Percentiles rank a stretch among this genome's conserved stretches.
Evolutionary conservation across 2,329 filamentous ascomycete genomes (phyloP).

Genomic region (Xylariaceae sp.): DNA sequence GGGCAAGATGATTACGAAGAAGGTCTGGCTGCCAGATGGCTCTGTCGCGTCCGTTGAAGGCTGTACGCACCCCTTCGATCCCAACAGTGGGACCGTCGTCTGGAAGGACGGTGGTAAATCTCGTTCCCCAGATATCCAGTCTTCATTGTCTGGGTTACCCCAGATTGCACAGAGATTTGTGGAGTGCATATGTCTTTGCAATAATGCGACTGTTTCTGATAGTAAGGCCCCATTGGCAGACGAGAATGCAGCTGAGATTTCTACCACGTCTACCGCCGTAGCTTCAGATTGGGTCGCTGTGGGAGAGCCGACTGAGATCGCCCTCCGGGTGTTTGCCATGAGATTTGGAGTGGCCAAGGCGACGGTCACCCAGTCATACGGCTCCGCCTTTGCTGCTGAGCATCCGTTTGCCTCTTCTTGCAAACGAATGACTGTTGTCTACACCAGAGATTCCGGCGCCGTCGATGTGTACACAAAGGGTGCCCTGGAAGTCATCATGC

Average conservation of each 20-base stretch:
- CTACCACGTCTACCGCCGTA: constrained; percentile 42
- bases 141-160: constrained; percentile 21
- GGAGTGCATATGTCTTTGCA: constrained; percentile 55
- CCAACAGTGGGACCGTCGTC: constrained; percentile 48
- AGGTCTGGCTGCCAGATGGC: constrained; percentile 54
- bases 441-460: constrained; percentile 35
- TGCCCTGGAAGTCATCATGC: constrained; percentile 52
- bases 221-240: constrained; percentile 33
- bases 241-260: constrained; percentile 42
- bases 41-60: constrained; percentile 48
- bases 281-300: constrained; percentile 50
- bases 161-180: constrained; percentile 43
- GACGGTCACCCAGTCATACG: constrained; percentile 32
- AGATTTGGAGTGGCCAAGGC: constrained; percentile 54
- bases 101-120: constrained; percentile 37
- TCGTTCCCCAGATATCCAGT: constrained; percentile 16
- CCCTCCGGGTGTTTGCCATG: constrained; percentile 67
- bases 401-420: constrained; percentile 69
- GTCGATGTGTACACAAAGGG: constrained; percentile 52
- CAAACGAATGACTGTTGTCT: constrained; percentile 71
- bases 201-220: constrained; percentile 49
- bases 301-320: constrained; percentile 68
- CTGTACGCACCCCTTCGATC: constrained; percentile 56
- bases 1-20: constrained; percentile 60
- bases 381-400: constrained; percentile 51